phyloP scores from a whole-genome alignment of 805 yeast genomes.

The Candida coleopterorum region DNA sequence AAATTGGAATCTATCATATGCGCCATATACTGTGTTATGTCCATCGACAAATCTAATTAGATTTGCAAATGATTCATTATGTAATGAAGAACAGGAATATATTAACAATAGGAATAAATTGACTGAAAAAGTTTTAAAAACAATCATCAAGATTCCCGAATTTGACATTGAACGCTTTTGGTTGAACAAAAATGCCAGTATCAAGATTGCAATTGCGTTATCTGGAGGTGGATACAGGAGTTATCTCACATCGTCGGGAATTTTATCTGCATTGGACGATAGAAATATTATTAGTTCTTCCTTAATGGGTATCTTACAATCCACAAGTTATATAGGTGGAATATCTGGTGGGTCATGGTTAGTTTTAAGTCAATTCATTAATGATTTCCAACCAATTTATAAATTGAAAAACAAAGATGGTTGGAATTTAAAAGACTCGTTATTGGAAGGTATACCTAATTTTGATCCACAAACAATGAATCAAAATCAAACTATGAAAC shows the following conservation, averaged over 20 bases:
- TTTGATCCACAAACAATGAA: constrained; percentile 29
- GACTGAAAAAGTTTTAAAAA: constrained; percentile 19
- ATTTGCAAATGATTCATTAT: constrained; percentile 17
- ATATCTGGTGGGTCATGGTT: constrained; percentile 75
- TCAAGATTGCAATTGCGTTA: constrained; percentile 36
- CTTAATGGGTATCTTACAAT: constrained; percentile 51
- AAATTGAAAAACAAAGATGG: constrained; percentile 12
- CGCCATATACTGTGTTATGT: constrained; percentile 24
- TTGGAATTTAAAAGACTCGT: constrained; percentile 44
- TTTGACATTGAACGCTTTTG: constrained; percentile 23
- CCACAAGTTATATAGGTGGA: constrained; percentile 55
- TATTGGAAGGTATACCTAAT: constrained; percentile 55
- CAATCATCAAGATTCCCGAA: constrained; percentile 30
- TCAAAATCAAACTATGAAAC: not conserved
- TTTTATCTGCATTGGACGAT: constrained; percentile 45
- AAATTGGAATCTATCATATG: constrained; percentile 16
- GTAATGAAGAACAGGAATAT: constrained; percentile 22
- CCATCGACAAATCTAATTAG: constrained; percentile 17
- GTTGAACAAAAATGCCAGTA: constrained; percentile 12
- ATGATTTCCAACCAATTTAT: constrained; percentile 25
- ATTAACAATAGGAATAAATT: constrained; percentile 21
- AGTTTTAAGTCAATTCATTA: constrained; percentile 41
- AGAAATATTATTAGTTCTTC: constrained; percentile 32
- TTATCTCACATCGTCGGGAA: constrained; percentile 57
- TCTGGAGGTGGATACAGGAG: constrained; percentile 58